phyloP scores from a whole-genome alignment of 352 stramenopile species.

The Globisporangium echinulatum region DNA sequence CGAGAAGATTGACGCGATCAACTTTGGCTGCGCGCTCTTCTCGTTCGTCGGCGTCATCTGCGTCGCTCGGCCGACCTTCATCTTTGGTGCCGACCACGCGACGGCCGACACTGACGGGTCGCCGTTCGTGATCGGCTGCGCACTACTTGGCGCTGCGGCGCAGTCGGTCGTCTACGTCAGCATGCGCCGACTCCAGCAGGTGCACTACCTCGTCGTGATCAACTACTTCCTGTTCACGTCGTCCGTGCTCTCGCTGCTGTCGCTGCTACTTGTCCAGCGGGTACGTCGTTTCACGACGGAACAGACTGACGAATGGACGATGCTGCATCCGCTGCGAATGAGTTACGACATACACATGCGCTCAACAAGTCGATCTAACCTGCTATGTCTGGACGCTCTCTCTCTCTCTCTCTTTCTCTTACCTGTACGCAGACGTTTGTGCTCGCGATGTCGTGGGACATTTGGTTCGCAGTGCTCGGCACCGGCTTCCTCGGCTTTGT shows the following conservation, averaged over 20 bases:
- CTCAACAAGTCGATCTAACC: too few relatives aligned
- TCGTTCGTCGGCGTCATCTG: slow-evolving; percentile 33
- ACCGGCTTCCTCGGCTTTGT: slow-evolving; percentile 29
- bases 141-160: slow-evolving; percentile 16
- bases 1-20: slow-evolving; percentile 27
- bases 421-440: slow-evolving; percentile 10
- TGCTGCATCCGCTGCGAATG: too few relatives aligned
- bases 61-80: slow-evolving; percentile 23
- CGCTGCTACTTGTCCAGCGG: slow-evolving; percentile 16
- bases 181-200: slow-evolving; percentile 26
- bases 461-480: slow-evolving; percentile 20
- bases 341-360: too few relatives aligned
- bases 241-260: slow-evolving; percentile 24
- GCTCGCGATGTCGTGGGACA: slow-evolving; percentile 8
- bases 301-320: too few relatives aligned
- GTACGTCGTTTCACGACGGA: slow-evolving; percentile 4
- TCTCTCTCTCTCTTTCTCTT: neutral
- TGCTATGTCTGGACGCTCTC: neutral
- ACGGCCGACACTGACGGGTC: slow-evolving; percentile 17
- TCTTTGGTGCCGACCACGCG: slow-evolving; percentile 18
- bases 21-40: slow-evolving; percentile 23
- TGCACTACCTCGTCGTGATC: slow-evolving; percentile 31
- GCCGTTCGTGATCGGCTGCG: slow-evolving; percentile 19
- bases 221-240: slow-evolving; percentile 34
- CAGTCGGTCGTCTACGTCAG: slow-evolving; percentile 25